phyloP scores from a whole-genome alignment of 2,329 filamentous ascomycete species.

The Fusarium sp. region DNA sequence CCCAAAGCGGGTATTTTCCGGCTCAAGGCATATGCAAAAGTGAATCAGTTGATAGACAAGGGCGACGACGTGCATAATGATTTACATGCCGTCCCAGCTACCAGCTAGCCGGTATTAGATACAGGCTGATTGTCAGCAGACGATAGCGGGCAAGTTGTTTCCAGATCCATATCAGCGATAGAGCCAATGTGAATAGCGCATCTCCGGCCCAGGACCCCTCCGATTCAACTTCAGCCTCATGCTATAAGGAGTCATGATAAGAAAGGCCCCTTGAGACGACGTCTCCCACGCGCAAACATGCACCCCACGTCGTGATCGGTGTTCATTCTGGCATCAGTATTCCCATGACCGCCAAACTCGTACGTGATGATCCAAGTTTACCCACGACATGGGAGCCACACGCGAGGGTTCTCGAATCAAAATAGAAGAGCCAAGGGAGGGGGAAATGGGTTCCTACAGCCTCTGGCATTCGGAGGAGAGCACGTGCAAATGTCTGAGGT shows the following conservation, averaged over 20 bases:
- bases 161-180: slow-evolving; percentile 3
- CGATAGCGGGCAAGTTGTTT: neutral
- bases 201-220: slow-evolving; percentile 6
- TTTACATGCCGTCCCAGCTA: slow-evolving; percentile 31
- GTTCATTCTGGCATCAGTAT: slow-evolving; percentile 15
- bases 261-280: slow-evolving; percentile 7
- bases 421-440: slow-evolving; percentile 4
- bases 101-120: slow-evolving; percentile 30
- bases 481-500: slow-evolving; percentile 26
- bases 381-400: too few relatives aligned
- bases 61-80: slow-evolving; percentile 22
- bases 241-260: slow-evolving; percentile 9
- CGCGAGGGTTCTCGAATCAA: slow-evolving; percentile 16
- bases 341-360: slow-evolving; percentile 11
- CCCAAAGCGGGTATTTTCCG: slow-evolving; percentile 1
- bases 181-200: slow-evolving; percentile 2
- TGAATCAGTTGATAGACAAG: slow-evolving; percentile 20
- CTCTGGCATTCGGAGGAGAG: neutral
- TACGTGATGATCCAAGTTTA: slow-evolving; percentile 12
- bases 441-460: neutral
- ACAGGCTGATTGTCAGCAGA: slow-evolving; percentile 3
- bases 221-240: slow-evolving; percentile 21
- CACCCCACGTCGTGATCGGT: slow-evolving; percentile 37
- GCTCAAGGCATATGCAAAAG: slow-evolving; percentile 1
- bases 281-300: slow-evolving; percentile 5